Evolutionary conservation across 805 yeast species (phyloP), one percentile per base, ranked within the genome.

Genomic region (Myxozyma vanderwaltii): DNA sequence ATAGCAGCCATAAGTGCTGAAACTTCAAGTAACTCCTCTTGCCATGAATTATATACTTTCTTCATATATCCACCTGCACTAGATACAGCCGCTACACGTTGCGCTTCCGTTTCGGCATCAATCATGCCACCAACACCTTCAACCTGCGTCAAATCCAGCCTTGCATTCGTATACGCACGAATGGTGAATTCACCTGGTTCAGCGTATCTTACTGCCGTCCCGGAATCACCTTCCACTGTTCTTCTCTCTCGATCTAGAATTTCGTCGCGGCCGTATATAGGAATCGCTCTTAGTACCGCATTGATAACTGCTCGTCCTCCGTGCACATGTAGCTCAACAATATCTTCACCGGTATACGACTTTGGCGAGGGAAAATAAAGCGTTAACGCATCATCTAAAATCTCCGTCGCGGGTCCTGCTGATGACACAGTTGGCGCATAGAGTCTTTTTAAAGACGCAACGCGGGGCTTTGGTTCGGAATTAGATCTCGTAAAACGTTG

Each of bases 61-160:
- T 80, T 82, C 45, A 86, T 84, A 33, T 79, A 75, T 0, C 98
- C 97, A 6, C 83, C 81, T 64, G 92, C 84, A 27, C 92, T 84
- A 1, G 80, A 76, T 15, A 91, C 73, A 0, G 96, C 91, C 3
- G 92, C 84, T 0, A 81, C 71, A 57, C 98, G 80, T 69, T 94
- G 97, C 5, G 83, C 74, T 71, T 92, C 98, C 0, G 99, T 94
- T 69, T 94, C 97, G 0, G 98, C 96, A 67, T 91, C 91, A 41
- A 94, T 89, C 70, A 91, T 75, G 48, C 88, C 96, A 54, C 91
- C 79, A 7, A 94, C 84, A 0, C 97, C 97, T 73, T 94, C 99
- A 7, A 89, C 82, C 69, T 91, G 90, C 0, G 97, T 89, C 59
- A 94, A 76, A 71, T 94, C 98, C 67, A 89, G 79, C 51, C 86